A percentile compares a stretch with the other conserved stretches of the same genome.
phyloP scores from a whole-genome alignment of 331 rosid genomes.

The Malus hybrid region DNA sequence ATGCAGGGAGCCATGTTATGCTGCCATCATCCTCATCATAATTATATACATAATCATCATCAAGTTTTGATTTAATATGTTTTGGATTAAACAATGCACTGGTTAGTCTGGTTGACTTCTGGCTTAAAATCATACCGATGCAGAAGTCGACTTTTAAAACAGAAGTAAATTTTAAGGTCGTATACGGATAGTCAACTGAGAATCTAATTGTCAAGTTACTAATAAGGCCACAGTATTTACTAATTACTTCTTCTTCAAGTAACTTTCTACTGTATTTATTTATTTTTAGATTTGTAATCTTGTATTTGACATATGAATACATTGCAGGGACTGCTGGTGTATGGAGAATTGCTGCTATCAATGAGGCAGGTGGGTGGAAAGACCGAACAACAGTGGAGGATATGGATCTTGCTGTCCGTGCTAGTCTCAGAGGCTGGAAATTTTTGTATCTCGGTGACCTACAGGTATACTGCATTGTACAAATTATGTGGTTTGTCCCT shows the following conservation, averaged over 20 bases:
- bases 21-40: neutral
- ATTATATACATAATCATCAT: neutral
- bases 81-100: neutral
- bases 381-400: conserved; percentile 97
- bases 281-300: neutral
- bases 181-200: neutral
- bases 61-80: neutral
- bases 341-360: conserved; percentile 96
- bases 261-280: neutral
- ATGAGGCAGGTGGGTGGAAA: conserved; percentile 98
- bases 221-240: neutral
- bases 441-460: conserved; percentile 97
- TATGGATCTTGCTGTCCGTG: conserved; percentile 97
- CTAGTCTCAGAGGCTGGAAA: conserved; percentile 96
- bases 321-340: conserved; percentile 85
- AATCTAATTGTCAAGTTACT: neutral
- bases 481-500: neutral
- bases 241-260: neutral
- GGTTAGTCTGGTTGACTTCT: no score
- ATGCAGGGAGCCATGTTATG: neutral
- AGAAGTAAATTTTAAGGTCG: neutral
- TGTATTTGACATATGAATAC: neutral
- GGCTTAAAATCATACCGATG: neutral
- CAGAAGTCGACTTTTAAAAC: neutral
- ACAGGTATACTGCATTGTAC: conserved; percentile 36